Evolutionary conservation across 805 yeast species (phyloP).

Genomic region (Hagleromyces aurorensis): DNA sequence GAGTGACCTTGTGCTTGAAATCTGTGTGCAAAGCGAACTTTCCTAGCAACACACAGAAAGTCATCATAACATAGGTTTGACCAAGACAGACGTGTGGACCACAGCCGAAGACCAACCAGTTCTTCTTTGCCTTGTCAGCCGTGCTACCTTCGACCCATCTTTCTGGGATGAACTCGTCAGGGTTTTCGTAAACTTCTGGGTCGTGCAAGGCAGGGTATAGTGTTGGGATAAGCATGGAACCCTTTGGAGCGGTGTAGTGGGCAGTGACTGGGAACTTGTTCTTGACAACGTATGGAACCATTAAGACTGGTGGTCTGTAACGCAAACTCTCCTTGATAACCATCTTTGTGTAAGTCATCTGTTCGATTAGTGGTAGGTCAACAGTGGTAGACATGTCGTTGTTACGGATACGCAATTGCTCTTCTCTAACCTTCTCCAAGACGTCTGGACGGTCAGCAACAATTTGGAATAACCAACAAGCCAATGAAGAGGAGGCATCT

Average conservation of each 20-base stretch:
- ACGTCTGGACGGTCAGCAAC: slow-evolving; percentile 95
- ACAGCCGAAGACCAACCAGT: slow-evolving; percentile 95
- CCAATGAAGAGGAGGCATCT: slow-evolving; percentile 94
- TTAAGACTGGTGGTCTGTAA: slow-evolving; percentile 93
- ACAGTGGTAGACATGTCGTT: slow-evolving; percentile 62
- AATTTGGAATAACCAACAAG: slow-evolving; percentile 97
- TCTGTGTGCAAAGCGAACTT: slow-evolving; percentile 78
- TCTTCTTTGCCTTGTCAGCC: slow-evolving; percentile 69
- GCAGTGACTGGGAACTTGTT: slow-evolving; percentile 76
- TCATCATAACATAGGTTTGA: slow-evolving; percentile 84
- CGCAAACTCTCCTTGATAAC: slow-evolving; percentile 90
- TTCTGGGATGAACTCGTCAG: slow-evolving; percentile 92
- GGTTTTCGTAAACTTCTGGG: slow-evolving; percentile 92
- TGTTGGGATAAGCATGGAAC: slow-evolving; percentile 94
- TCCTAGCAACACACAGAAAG: slow-evolving; percentile 85
- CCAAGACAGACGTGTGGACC: slow-evolving; percentile 97
- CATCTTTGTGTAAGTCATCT: slow-evolving; percentile 82
- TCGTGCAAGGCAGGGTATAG: slow-evolving; percentile 94
- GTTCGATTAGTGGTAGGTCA: slow-evolving; percentile 64
- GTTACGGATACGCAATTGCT: slow-evolving; percentile 75
- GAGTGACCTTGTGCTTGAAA: slow-evolving; percentile 75
- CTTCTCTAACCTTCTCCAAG: slow-evolving; percentile 77
- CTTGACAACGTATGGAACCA: slow-evolving; percentile 96
- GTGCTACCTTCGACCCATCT: slow-evolving; percentile 82
- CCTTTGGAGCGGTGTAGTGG: slow-evolving; percentile 88